Base-by-base conservation (phyloP, 2,329 filamentous ascomycete species). In the Alternaria novae-zelandiae region DNA sequence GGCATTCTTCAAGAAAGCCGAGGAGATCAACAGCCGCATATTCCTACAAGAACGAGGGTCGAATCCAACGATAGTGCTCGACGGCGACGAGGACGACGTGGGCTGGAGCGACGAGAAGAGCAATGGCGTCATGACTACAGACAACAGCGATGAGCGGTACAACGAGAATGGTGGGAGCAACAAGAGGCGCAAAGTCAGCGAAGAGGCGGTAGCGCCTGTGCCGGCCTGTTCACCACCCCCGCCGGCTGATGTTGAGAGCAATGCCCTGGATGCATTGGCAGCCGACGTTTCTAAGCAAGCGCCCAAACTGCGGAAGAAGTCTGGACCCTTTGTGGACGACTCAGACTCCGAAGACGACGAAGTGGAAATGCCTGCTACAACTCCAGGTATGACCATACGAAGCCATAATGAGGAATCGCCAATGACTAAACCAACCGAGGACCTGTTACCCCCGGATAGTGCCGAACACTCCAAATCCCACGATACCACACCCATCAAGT, bases 311-410 rank as follows among this genome's bases (percentile, higher is more conserved):
- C 77, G 74, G 32, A 82, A 76, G 61, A 75, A 77, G 62, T 83
- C 78, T 60, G 89, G 88, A 0, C 90, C 90, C 0, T 94, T 94
- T 70, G 74, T 94, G 44, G 87, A 91, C 61, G 90, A 93, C 64
- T 93, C 91, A 1, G 87, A 89, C 57, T 88, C 84, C 44, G 87
- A 90, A 56, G 82, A 86, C 8, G 79, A 81, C 3, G 55, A 63
- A 28, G 46, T 44, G 17, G 62, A 65, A n/a, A 10, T 43, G 15
- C 51, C 65, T 28, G 30, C 61, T 21, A 53, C 43, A 47, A 69
- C 62, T 65, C 59, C 65, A 75, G 71, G 74, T 73, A 74, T 61
- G 71, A 68, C 67, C 6, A 65, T 61, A 44, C 55, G 56, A 56
- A 54, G 64, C 32, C 17, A 45, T n/a, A 65, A 9, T 57, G 61